A percentile compares a stretch with the other conserved stretches of the same genome.
Conservation (phyloP, 1,284 basidiomycete species). For the Tylopilus sp. region DNA sequence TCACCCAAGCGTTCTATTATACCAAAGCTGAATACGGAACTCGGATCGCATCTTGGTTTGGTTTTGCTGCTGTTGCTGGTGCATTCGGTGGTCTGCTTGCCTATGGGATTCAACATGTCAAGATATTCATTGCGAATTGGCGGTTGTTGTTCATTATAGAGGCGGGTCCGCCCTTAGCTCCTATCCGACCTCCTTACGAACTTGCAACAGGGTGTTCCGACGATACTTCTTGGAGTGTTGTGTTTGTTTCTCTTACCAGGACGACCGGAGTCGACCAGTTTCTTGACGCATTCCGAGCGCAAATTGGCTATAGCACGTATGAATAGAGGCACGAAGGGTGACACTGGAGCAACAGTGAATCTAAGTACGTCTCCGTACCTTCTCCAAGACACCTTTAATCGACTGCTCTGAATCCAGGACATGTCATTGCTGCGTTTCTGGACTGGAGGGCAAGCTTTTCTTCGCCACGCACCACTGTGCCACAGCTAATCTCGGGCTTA, state of each 20-base stretch:
- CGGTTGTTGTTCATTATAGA: constrained; percentile 76
- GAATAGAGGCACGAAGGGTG: constrained; percentile 67
- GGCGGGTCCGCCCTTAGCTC: constrained; percentile 37
- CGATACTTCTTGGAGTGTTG: constrained; percentile 65
- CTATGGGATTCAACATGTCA: constrained; percentile 63
- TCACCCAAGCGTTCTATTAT: constrained; percentile 63
- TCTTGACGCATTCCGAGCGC: constrained; percentile 71
- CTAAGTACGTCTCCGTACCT: constrained; percentile 45
- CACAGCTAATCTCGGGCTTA: constrained; percentile 25
- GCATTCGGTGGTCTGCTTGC: constrained; percentile 77
- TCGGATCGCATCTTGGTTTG: constrained; percentile 76
- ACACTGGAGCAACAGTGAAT: constrained; percentile 65
- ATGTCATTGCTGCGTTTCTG: constrained; percentile 62
- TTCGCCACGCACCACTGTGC: background rate
- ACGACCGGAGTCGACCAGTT: constrained; percentile 73
- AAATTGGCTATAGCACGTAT: constrained; percentile 71
- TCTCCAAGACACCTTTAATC: background rate
- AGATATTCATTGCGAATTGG: constrained; percentile 56
- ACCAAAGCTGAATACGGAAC: constrained; percentile 71
- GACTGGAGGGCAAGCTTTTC: constrained; percentile 63
- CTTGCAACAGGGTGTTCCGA: constrained; percentile 54
- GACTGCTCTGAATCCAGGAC: constrained; percentile 39
- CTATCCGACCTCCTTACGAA: background rate
- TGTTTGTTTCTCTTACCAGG: constrained; percentile 70
- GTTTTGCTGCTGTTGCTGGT: constrained; percentile 75